Evolutionary conservation across 257 asterid genomes (phyloP).

Genomic region (Scutellaria galericulata): DNA sequence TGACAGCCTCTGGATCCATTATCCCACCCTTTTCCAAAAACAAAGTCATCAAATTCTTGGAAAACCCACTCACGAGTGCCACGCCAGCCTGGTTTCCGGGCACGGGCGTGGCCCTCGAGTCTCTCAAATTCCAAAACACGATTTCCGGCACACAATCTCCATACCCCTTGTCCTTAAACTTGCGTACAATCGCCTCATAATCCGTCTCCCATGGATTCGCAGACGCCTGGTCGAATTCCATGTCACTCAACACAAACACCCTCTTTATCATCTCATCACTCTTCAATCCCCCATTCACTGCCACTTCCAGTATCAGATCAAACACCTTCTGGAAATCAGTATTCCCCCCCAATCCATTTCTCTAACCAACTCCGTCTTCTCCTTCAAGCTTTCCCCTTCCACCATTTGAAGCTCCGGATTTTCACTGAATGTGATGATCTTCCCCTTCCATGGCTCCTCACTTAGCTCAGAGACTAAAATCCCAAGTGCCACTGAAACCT

Average conservation of each 20-base stretch:
- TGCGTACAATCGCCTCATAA: slow-evolving; percentile 50
- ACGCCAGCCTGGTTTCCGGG: slow-evolving; percentile 42
- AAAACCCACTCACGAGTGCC: slow-evolving; percentile 57
- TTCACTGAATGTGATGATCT: slow-evolving; percentile 45
- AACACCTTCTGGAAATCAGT: slow-evolving; percentile 58
- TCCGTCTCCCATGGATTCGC: slow-evolving; percentile 47
- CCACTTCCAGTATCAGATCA: slow-evolving; percentile 49
- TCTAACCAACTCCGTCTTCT: slow-evolving; percentile 31
- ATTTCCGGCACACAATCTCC: slow-evolving; percentile 56
- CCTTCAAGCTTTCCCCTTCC: slow-evolving; percentile 34
- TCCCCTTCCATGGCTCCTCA: slow-evolving; percentile 58
- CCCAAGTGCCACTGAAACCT: slow-evolving; percentile 51
- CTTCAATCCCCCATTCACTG: slow-evolving; percentile 38
- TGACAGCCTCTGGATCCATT: slow-evolving; percentile 40
- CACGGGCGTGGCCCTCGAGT: slow-evolving; percentile 50
- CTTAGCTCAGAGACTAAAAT: slow-evolving; percentile 54
- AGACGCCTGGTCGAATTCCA: slow-evolving; percentile 45
- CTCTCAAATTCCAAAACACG: slow-evolving; percentile 60
- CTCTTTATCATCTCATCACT: slow-evolving; percentile 51
- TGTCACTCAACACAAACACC: slow-evolving; percentile 55
- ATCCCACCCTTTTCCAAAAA: slow-evolving; percentile 43
- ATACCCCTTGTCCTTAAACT: slow-evolving; percentile 40
- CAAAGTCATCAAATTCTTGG: slow-evolving; percentile 52
- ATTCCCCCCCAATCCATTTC: slow-evolving; percentile 41
- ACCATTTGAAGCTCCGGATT: slow-evolving; percentile 41